These are phyloP conservation scores for Globisporangium paroecandrum DNA, from an alignment of 352 stramenopile genomes.

Conservation along the genomic window DNA sequence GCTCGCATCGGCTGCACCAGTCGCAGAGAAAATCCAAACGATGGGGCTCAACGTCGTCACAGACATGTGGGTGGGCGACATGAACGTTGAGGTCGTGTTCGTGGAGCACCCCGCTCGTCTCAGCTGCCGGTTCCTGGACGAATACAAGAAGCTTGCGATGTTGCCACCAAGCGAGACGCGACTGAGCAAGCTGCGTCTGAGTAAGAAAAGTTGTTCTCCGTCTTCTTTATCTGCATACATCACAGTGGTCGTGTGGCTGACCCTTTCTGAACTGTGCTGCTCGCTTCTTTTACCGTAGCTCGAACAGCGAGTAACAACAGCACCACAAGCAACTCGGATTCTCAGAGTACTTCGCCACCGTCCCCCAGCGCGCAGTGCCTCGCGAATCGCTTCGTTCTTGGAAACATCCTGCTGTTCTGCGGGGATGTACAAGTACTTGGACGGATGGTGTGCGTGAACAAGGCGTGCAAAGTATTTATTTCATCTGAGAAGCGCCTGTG, in stretches of 20 bases:
- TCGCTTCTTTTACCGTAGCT: conserved; percentile 5
- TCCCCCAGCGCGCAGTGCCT: conserved; percentile 42
- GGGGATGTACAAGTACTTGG: conserved; percentile 50
- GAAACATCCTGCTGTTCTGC: conserved; percentile 71
- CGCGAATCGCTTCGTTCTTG: conserved; percentile 58
- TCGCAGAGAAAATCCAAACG: conserved; percentile 71
- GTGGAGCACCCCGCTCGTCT: conserved; percentile 40
- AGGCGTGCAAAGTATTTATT: conserved; percentile 55
- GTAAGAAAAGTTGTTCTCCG: conserved; percentile 20
- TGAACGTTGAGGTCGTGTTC: conserved; percentile 46
- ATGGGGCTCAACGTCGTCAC: conserved; percentile 73
- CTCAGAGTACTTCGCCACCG: background rate
- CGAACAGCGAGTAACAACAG: conserved; percentile 21
- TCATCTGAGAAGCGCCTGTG: conserved; percentile 57
- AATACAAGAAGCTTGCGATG: conserved; percentile 41
- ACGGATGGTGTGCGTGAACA: conserved; percentile 52
- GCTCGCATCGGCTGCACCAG: conserved; percentile 57
- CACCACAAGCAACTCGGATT: conserved; percentile 14
- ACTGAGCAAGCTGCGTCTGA: conserved; percentile 37
- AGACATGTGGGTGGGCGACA: conserved; percentile 60
- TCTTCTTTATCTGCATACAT: background rate
- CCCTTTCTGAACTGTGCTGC: background rate
- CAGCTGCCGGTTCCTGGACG: conserved; percentile 53
- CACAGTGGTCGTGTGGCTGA: background rate
- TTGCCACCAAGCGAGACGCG: conserved; percentile 25